Conservation (phyloP, 192 early-diverging fungal species). For the Coemansia sp. region DNA sequence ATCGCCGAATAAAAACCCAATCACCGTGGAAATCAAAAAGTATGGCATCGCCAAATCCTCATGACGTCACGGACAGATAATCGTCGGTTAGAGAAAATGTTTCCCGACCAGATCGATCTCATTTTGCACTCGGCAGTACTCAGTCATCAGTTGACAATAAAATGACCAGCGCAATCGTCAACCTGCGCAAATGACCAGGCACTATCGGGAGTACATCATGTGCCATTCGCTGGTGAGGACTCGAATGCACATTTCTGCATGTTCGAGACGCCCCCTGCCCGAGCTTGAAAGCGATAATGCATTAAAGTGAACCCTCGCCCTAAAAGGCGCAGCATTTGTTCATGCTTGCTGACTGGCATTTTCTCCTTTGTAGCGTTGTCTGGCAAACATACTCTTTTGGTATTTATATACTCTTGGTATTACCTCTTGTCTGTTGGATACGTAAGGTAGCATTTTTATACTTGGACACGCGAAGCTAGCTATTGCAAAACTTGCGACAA, state of each 20-base stretch:
- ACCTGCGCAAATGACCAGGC: neutral
- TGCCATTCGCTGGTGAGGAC: neutral
- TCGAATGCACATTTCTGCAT: constrained; percentile 6
- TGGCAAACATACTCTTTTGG: neutral
- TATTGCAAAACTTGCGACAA: no score
- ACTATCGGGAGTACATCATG: constrained; percentile 1
- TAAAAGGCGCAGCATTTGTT: neutral
- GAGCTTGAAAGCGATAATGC: neutral
- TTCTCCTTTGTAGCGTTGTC: neutral
- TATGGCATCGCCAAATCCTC: neutral
- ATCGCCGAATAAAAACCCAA: neutral
- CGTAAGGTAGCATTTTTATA: neutral
- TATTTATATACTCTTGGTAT: neutral
- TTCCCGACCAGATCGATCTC: neutral
- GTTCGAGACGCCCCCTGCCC: constrained; percentile 1
- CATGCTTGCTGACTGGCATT: no score
- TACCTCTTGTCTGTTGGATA: neutral
- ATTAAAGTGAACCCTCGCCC: constrained; percentile 2
- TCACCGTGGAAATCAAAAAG: neutral
- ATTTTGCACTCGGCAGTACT: neutral
- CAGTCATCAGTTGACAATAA: no score
- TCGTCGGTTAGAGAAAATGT: neutral
- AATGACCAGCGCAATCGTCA: no score
- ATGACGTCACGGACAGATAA: neutral
- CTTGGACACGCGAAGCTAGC: neutral